phyloP scores from a whole-genome alignment of 176 grass and related monocot species.

The Carex scoparia region DNA sequence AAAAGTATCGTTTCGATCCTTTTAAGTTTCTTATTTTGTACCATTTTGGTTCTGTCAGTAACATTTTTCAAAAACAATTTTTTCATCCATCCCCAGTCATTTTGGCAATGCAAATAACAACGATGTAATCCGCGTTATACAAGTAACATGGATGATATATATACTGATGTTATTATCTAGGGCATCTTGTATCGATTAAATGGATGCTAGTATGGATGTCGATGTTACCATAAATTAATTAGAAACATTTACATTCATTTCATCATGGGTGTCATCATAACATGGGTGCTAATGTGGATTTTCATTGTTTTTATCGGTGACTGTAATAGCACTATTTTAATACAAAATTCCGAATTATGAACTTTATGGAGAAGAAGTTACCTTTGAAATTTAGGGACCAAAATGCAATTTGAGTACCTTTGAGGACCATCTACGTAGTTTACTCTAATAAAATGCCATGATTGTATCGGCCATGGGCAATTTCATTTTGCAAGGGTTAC shows the following conservation, averaged over 20 bases:
- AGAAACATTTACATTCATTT: background rate
- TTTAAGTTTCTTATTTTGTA: background rate
- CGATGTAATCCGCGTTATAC: background rate
- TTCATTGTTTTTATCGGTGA: background rate
- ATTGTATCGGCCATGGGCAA: background rate
- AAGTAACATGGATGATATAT: background rate
- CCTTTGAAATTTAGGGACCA: background rate
- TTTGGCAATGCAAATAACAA: background rate
- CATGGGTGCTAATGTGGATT: background rate
- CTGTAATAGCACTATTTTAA: background rate
- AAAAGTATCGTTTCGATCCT: background rate
- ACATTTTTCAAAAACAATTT: background rate
- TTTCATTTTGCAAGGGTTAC: background rate
- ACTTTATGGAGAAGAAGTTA: background rate
- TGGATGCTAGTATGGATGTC: background rate
- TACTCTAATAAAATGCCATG: background rate
- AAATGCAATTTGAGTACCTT: background rate
- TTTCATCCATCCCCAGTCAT: background rate
- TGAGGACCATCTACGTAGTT: background rate
- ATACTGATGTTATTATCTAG: background rate
- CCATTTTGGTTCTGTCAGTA: background rate
- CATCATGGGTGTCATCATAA: background rate
- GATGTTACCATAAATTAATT: background rate
- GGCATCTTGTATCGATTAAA: background rate
- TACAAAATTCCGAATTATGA: background rate